Percentiles rank a stretch among this genome's conserved stretches.
Evolutionary conservation across 176 grass and related monocot genomes (phyloP).

Genomic region (Aegilops tauschii): DNA sequence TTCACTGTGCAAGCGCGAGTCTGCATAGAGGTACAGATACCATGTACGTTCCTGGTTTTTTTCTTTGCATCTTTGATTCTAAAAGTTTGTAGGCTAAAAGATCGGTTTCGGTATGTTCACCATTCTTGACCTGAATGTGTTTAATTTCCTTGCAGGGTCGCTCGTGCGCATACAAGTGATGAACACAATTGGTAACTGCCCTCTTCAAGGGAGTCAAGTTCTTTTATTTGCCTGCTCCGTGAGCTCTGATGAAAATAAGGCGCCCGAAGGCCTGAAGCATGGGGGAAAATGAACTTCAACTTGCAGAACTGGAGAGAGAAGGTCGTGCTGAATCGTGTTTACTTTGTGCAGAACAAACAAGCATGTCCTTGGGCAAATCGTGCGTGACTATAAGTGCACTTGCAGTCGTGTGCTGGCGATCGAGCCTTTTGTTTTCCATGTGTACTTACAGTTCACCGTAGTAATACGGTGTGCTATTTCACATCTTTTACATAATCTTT

Average conservation of each 20-base stretch:
- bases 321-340: not conserved
- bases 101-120: not conserved
- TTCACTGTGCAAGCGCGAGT: too few species aligned
- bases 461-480: too few species aligned
- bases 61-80: not conserved
- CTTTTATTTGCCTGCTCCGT: not conserved
- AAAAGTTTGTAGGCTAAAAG: not conserved
- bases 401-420: too few species aligned
- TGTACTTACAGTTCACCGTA: too few species aligned
- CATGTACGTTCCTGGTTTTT: not conserved
- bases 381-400: too few species aligned
- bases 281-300: not conserved
- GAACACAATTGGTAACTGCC: not conserved
- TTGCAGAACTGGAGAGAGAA: not conserved
- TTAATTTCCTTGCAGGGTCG: not conserved
- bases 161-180: not conserved
- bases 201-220: not conserved
- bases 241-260: not conserved
- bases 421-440: too few species aligned
- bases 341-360: too few species aligned
- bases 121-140: not conserved
- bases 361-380: too few species aligned
- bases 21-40: not conserved
- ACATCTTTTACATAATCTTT: too few species aligned
- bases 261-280: not conserved